Evolutionary conservation across 176 grass and related monocot genomes (phyloP), one percentile per base, ranked within the genome.

Genomic region (Musa schizocarpa): DNA sequence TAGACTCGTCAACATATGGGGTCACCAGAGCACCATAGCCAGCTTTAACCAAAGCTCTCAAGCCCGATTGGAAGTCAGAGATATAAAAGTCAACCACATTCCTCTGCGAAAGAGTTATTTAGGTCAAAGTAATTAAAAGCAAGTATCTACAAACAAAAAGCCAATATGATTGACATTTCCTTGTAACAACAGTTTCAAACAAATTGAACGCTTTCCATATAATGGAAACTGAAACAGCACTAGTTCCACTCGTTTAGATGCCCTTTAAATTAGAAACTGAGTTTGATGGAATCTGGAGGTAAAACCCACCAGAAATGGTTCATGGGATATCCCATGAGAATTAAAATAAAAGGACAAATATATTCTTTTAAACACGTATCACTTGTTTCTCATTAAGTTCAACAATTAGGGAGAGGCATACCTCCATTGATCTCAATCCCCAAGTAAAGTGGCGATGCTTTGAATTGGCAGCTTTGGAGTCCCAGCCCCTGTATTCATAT

Each of bases 51-150:
- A 97, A 88, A 70, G 94, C 94, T 74, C 94, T 81, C 65, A 97
- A 85, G 24, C 94, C 94, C 55, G 94, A 97, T 76, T 97, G 90
- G 81, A 97, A 97, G 82, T 97, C 94, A 54, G 94, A 97, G 80
- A 97, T 97, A 69, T 97, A 97, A 77, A 97, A 97, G 84, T 97
- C 90, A 50, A 93, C 94, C 24, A 74, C 83, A 80, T 90, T 85
- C 52, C 89, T 78, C 93, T 96, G 83, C 76, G 66, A 83, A 27
- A 79, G 57, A 17, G 5, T 29, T 14, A 29, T 29, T 29, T 29
- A 3, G 11, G 13, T 13, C 23, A 16, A 13, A 14, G 13, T 11
- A 12, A 34, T 25, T 68, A 13, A 43, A 16, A 68, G 13, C 16
- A 61, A 61, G n/a, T 13, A 13, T 17, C 10, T 29, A 6, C 77